Conservation (phyloP, 2,329 filamentous ascomycete genomes). For the Lasiodiplodia sp. region DNA sequence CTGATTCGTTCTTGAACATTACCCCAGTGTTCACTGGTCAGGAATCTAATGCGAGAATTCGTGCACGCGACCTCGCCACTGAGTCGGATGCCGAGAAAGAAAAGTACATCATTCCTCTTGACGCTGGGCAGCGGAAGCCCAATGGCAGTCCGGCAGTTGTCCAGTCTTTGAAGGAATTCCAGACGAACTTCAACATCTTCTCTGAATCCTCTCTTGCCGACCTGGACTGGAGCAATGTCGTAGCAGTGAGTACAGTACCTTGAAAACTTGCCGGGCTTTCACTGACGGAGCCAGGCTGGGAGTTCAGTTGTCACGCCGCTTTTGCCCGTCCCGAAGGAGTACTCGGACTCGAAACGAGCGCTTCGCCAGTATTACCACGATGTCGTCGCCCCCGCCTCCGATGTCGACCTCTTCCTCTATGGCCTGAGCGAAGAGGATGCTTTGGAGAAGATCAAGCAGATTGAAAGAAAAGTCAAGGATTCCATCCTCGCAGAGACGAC, state of each 20-base stretch:
- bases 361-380: slow-evolving; percentile 75
- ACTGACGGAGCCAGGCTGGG: slow-evolving; percentile 60
- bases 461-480: slow-evolving; percentile 77
- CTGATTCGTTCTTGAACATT: slow-evolving; percentile 67
- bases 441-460: slow-evolving; percentile 82
- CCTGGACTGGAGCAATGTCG: slow-evolving; percentile 81
- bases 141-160: slow-evolving; percentile 74
- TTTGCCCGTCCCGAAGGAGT: slow-evolving; percentile 66
- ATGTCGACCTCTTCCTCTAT: slow-evolving; percentile 87
- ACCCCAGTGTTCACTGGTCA: slow-evolving; percentile 68
- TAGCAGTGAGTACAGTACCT: slow-evolving; percentile 55
- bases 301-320: slow-evolving; percentile 82
- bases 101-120: slow-evolving; percentile 73
- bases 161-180: slow-evolving; percentile 71
- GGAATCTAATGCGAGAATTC: slow-evolving; percentile 65
- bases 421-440: slow-evolving; percentile 79
- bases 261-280: not conserved
- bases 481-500: slow-evolving; percentile 83
- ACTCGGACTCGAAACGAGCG: slow-evolving; percentile 49
- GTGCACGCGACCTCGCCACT: slow-evolving; percentile 64
- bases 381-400: slow-evolving; percentile 79
- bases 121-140: slow-evolving; percentile 65
- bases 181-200: slow-evolving; percentile 81
- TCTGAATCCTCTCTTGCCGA: slow-evolving; percentile 79
- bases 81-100: slow-evolving; percentile 69